Evolutionary conservation across 805 yeast genomes (phyloP).

Genomic region (Lachancea nothofagi): DNA sequence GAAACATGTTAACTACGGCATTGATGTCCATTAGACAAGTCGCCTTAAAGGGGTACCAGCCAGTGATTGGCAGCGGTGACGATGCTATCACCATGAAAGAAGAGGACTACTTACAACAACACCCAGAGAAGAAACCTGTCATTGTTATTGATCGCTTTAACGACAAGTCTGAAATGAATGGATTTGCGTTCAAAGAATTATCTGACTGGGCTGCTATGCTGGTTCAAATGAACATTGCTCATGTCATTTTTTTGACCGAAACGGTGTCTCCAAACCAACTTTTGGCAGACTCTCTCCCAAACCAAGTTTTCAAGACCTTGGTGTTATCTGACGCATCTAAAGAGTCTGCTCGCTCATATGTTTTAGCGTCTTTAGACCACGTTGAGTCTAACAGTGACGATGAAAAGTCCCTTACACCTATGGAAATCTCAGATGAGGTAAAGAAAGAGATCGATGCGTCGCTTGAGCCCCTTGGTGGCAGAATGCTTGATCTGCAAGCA

Average conservation of each 20-base stretch:
- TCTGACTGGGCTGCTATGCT: constrained; percentile 87
- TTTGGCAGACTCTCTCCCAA: constrained; percentile 71
- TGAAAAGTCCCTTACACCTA: constrained; percentile 15
- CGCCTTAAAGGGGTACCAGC: constrained; percentile 43
- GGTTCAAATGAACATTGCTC: constrained; percentile 75
- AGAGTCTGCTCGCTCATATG: constrained; percentile 63
- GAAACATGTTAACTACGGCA: constrained; percentile 70
- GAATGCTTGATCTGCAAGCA: constrained; percentile 89
- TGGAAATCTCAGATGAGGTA: constrained; percentile 16
- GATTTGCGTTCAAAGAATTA: constrained; percentile 63
- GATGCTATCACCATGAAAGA: constrained; percentile 45
- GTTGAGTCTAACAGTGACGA: constrained; percentile 21
- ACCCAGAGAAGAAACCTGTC: constrained; percentile 82
- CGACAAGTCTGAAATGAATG: constrained; percentile 52
- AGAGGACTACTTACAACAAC: constrained; percentile 77
- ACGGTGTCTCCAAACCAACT: constrained; percentile 73
- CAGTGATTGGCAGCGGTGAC: constrained; percentile 29
- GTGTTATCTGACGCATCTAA: constrained; percentile 76
- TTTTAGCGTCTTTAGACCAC: constrained; percentile 47
- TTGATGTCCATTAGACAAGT: constrained; percentile 69
- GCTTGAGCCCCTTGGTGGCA: constrained; percentile 81
- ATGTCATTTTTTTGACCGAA: constrained; percentile 81
- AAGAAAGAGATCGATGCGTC: constrained; percentile 45
- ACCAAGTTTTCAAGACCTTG: constrained; percentile 74
- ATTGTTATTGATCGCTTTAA: constrained; percentile 73